Evolutionary conservation across 129 eudicot species (phyloP).

Genomic region (Apium graveolens): DNA sequence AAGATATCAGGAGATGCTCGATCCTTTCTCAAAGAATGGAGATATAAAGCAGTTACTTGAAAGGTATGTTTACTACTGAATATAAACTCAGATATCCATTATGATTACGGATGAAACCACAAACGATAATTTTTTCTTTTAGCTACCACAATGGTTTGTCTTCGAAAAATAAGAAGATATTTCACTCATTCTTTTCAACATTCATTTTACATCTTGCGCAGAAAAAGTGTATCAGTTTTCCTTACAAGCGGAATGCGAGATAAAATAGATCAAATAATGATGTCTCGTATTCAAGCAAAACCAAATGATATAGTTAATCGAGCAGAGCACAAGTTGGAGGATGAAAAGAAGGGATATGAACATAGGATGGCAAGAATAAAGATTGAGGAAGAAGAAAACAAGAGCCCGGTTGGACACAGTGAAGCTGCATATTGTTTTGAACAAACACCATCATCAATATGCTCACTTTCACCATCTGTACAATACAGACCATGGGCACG

Average conservation of each 20-base stretch:
- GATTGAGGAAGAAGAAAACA: constrained; percentile 25
- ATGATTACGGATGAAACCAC: neutral
- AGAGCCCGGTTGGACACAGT: constrained; percentile 17
- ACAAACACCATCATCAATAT: constrained; percentile 20
- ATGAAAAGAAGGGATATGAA: constrained; percentile 1
- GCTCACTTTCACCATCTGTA: constrained; percentile 13
- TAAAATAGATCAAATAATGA: constrained; percentile 51
- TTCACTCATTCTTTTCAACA: neutral
- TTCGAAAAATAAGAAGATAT: neutral
- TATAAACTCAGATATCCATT: neutral
- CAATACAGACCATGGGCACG: constrained; percentile 29
- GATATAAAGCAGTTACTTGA: constrained; percentile 57
- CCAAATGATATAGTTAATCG: constrained; percentile 1
- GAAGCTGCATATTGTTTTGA: constrained; percentile 28
- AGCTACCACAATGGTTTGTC: neutral
- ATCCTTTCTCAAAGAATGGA: constrained; percentile 36
- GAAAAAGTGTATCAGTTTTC: constrained; percentile 59
- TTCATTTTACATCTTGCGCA: constrained; percentile 12
- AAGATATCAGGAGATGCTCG: constrained; percentile 73
- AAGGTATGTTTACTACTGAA: constrained; percentile 32
- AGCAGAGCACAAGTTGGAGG: constrained; percentile 3
- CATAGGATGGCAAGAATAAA: neutral
- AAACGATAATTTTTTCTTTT: neutral
- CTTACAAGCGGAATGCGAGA: constrained; percentile 50
- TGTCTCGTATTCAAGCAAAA: constrained; percentile 30